These are phyloP conservation scores for Chrysosporium queenslandicum DNA, from an alignment of 2,329 filamentous ascomycete species.

Conservation along the genomic window DNA sequence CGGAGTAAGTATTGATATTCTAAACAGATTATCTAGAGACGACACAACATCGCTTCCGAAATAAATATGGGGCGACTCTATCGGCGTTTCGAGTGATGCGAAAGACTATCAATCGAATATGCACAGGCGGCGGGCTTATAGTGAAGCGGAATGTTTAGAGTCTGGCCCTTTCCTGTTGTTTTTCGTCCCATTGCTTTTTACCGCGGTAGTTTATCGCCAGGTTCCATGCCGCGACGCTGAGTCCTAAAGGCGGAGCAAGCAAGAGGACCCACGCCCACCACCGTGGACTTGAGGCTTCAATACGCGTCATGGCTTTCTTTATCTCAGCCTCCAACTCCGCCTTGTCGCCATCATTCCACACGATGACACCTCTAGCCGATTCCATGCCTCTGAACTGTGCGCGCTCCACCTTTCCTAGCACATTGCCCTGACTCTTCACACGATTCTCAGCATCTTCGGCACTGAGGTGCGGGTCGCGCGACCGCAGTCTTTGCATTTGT, in stretches of 20 bases:
- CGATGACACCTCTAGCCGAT: conserved; percentile 57
- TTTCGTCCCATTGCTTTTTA: conserved; percentile 59
- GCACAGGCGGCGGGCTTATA: neutral
- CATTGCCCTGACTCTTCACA: conserved; percentile 76
- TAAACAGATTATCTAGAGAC: neutral
- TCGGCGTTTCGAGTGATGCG: neutral
- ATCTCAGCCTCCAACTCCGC: conserved; percentile 61
- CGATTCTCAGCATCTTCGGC: conserved; percentile 81
- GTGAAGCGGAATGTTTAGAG: conserved; percentile 33
- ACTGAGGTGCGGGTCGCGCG: conserved; percentile 65
- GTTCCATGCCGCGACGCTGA: conserved; percentile 57
- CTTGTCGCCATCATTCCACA: conserved; percentile 79
- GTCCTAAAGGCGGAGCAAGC: conserved; percentile 64
- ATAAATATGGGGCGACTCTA: neutral
- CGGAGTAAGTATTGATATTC: neutral
- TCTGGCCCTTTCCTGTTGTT: conserved; percentile 50
- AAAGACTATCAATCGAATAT: conserved; percentile 3
- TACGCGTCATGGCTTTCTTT: conserved; percentile 51
- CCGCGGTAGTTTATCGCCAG: conserved; percentile 62
- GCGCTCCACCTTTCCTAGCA: conserved; percentile 69
- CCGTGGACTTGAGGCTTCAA: conserved; percentile 55
- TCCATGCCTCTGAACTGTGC: conserved; percentile 53
- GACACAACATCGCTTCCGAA: neutral
- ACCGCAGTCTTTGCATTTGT: conserved; percentile 70
- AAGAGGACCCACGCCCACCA: conserved; percentile 74